Percentiles rank a stretch among this genome's conserved stretches.
Evolutionary conservation across 768 basidiomycete species (phyloP).

Genomic region (Mycena rosella): DNA sequence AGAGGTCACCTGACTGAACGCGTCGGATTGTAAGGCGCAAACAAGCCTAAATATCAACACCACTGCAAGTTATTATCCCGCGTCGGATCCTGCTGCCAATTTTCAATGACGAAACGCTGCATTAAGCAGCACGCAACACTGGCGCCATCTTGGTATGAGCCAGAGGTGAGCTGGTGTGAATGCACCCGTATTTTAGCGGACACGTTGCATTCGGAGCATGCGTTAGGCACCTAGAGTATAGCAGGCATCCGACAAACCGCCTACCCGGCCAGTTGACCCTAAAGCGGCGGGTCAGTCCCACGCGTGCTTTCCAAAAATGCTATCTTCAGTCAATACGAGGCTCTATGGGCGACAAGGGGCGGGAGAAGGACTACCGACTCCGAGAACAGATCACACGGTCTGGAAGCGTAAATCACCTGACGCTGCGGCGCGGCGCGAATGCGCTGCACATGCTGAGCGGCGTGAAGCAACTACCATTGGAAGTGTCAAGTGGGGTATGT

Average conservation of each 20-base stretch:
- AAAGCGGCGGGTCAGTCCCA: background rate
- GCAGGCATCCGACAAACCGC: background rate
- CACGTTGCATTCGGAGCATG: background rate
- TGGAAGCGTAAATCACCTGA: background rate
- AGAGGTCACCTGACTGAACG: background rate
- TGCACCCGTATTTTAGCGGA: background rate
- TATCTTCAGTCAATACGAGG: background rate
- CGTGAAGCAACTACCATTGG: background rate
- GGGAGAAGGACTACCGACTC: background rate
- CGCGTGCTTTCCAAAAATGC: background rate
- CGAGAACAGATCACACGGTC: conserved; percentile 3
- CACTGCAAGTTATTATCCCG: too few relatives aligned
- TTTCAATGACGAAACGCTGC: too few relatives aligned
- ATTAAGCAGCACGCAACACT: too few relatives aligned
- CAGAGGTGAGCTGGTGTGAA: background rate
- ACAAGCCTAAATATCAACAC: background rate
- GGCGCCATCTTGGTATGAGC: too few relatives aligned
- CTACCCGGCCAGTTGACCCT: background rate
- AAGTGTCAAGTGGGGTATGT: background rate
- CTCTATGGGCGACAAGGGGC: background rate
- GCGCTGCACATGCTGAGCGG: background rate
- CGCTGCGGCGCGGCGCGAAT: background rate
- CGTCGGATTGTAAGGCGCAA: background rate
- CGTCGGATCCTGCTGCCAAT: too few relatives aligned
- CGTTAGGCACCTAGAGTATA: background rate